These are phyloP conservation scores for Lagerstroemia speciosa DNA, from an alignment of 345 rosid genomes.

Conservation along the genomic window DNA sequence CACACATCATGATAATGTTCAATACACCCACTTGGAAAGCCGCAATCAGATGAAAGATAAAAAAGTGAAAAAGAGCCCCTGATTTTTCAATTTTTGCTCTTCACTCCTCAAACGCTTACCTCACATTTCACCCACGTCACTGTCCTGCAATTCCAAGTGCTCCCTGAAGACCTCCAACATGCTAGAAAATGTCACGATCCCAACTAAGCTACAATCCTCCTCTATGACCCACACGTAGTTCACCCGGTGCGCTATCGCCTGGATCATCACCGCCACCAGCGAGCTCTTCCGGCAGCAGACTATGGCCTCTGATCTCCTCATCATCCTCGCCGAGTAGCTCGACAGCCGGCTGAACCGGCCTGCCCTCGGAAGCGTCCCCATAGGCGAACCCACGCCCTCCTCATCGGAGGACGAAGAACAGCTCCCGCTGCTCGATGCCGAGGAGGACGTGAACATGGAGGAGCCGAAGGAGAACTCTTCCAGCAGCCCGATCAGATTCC, in stretches of 20 bases:
- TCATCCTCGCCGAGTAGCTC: constrained; percentile 65
- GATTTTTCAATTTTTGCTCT: background rate
- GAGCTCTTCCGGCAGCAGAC: constrained; percentile 72
- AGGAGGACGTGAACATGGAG: background rate
- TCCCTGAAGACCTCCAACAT: constrained; percentile 65
- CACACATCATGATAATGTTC: background rate
- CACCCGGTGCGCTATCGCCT: constrained; percentile 73
- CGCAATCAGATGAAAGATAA: background rate
- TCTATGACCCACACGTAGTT: constrained; percentile 80
- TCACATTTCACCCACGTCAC: background rate
- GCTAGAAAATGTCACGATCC: constrained; percentile 66
- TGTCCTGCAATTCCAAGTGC: constrained; percentile 18
- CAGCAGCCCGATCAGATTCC: constrained; percentile 39
- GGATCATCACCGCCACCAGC: constrained; percentile 81
- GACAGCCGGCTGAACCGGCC: constrained; percentile 43
- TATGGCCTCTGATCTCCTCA: constrained; percentile 66
- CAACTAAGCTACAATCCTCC: constrained; percentile 61
- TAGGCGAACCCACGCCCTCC: constrained; percentile 26
- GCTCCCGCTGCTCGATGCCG: constrained; percentile 5
- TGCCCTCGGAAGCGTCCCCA: constrained; percentile 14
- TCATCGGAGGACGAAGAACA: constrained; percentile 51
- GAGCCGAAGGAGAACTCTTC: constrained; percentile 28
- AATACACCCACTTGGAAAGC: background rate
- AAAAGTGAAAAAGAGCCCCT: background rate
- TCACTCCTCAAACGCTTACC: background rate